Conservation (phyloP, 2,329 filamentous ascomycete genomes). For the Talaromyces sp. region DNA sequence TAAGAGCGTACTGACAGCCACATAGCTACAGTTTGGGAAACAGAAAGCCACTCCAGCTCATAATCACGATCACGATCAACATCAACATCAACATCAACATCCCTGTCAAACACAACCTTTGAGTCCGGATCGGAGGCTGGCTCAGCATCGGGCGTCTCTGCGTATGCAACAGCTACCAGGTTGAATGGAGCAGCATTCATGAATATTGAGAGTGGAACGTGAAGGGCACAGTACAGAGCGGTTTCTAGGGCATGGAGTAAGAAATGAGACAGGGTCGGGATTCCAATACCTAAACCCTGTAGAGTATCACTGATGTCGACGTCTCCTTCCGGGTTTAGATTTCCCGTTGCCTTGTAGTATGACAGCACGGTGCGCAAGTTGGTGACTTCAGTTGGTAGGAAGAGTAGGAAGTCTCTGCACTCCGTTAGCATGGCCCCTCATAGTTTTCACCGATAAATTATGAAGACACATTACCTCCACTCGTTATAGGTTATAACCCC, state of each 20-base stretch:
- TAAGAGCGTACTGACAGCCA: slow-evolving; percentile 44
- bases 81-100: slow-evolving; percentile 10
- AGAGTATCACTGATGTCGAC: slow-evolving; percentile 88
- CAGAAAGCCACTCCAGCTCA: slow-evolving; percentile 42
- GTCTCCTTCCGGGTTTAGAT: slow-evolving; percentile 89
- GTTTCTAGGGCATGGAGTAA: slow-evolving; percentile 30
- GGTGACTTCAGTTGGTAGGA: slow-evolving; percentile 65
- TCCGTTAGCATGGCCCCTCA: slow-evolving; percentile 2
- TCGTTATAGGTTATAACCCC: slow-evolving; percentile 86
- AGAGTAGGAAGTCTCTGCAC: slow-evolving; percentile 82
- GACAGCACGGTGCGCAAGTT: slow-evolving; percentile 79
- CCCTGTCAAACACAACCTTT: slow-evolving; percentile 31
- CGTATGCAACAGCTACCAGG: slow-evolving; percentile 31
- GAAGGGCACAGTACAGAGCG: slow-evolving; percentile 37
- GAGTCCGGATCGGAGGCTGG: slow-evolving; percentile 29
- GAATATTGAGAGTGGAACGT: slow-evolving; percentile 30
- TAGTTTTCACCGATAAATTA: too few relatives aligned
- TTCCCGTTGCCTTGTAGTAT: slow-evolving; percentile 86
- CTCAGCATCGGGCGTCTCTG: slow-evolving; percentile 25
- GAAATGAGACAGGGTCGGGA: slow-evolving; percentile 40
- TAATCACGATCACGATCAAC: slow-evolving; percentile 23
- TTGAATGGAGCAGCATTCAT: slow-evolving; percentile 31
- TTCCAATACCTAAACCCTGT: slow-evolving; percentile 80
- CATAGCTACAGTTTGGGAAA: slow-evolving; percentile 42
- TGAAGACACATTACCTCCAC: slow-evolving; percentile 71